These are phyloP conservation scores for Termitomyces sp. DNA, from an alignment of 768 basidiomycete genomes.

Conservation along the genomic window DNA sequence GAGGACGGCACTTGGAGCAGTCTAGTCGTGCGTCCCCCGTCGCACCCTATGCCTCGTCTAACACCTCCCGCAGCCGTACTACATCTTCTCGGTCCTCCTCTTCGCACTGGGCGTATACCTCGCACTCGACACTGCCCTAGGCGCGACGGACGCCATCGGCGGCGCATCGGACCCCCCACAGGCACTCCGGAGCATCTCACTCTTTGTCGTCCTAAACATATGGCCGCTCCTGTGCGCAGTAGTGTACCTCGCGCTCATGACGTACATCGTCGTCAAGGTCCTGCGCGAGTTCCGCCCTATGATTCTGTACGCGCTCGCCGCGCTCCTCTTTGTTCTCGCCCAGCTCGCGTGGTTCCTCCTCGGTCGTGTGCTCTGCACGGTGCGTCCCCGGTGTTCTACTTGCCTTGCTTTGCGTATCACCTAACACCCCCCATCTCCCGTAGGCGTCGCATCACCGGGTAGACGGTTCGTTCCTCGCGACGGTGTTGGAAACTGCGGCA, in stretches of 20 bases:
- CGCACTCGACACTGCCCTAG: constrained; percentile 72
- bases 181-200: constrained; percentile 56
- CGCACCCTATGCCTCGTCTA: too few relatives aligned
- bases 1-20: too few relatives aligned
- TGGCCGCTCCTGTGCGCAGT: constrained; percentile 58
- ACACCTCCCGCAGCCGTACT: constrained; percentile 49
- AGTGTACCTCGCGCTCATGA: constrained; percentile 70
- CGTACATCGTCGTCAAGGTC: constrained; percentile 67
- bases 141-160: constrained; percentile 58
- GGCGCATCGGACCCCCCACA: constrained; percentile 49
- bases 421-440: neutral
- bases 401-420: neutral
- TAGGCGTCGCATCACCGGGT: constrained; percentile 63
- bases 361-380: constrained; percentile 71
- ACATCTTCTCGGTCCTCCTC: constrained; percentile 48
- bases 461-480: constrained; percentile 86
- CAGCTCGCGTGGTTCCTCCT: constrained; percentile 86
- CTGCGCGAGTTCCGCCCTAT: constrained; percentile 40
- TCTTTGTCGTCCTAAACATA: constrained; percentile 78
- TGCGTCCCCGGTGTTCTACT: constrained; percentile 14
- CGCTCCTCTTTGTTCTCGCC: constrained; percentile 70
- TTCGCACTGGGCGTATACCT: constrained; percentile 79
- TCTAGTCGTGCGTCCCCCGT: too few relatives aligned
- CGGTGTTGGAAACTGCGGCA: constrained; percentile 73
- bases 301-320: constrained; percentile 70